Evolutionary conservation across 2,329 filamentous ascomycete genomes (phyloP), one percentile per base, ranked within the genome.

Genomic region (Mycosphaerella sp.): DNA sequence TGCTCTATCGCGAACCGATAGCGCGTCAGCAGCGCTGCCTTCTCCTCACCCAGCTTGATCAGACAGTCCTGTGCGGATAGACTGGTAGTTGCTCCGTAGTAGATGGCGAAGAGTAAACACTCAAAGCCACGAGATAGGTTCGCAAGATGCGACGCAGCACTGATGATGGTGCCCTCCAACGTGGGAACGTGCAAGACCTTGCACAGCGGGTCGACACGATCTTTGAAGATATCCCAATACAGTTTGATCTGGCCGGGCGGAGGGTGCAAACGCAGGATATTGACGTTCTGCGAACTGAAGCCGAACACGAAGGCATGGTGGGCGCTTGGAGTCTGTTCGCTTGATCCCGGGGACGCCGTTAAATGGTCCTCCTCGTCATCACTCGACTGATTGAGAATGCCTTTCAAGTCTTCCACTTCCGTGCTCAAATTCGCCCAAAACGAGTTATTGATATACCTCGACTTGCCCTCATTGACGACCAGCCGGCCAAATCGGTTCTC

Each of bases 251-350:
- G 82, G 1, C 80, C 80, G 0, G 82, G 77, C 0, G 81, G 63
- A 1, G 86, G 86, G 59, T 88, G 85, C 12, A 86, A 71, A 37
- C 75, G 72, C 14, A 76, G 70, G 57, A 89, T 71, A 59, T 89
- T 79, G 21, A 87, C 81, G 56, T 79, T 80, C n/a, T 79, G 76
- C 1, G 85, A 88, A 54, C 79, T 82, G 65, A 86, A 87, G 6
- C 85, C 85, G 56, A 89, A 79, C 21, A 89, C 74, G 65, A 87
- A 90, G 18, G 79, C 78, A 49, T 89, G 84, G 57, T 87, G 83
- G 53, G 81, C 78, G n/a, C 70, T 66, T 61, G 14, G 69, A 68
- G 28, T 61, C 57, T 49, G 62, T 60, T 25, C 25, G 6, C 13
- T 45, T 2, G 46, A 41, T 8, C 45, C 53, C 17, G 53, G 64